These are phyloP conservation scores for Heliamphora pulchella DNA, from an alignment of 179 eudicot genomes.

Conservation along the genomic window DNA sequence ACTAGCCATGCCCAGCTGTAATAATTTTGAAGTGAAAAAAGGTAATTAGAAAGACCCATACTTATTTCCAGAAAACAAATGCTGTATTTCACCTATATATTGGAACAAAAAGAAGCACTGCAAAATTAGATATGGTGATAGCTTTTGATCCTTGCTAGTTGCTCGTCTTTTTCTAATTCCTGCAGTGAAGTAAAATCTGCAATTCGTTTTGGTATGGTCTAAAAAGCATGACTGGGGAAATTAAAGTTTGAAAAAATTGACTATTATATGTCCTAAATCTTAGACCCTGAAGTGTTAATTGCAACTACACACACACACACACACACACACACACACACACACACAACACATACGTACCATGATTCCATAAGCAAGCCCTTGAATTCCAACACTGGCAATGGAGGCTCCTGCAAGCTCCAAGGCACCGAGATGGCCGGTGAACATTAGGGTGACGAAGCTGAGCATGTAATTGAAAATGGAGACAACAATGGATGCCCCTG, in stretches of 20 bases:
- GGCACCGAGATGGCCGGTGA: slow-evolving; percentile 58
- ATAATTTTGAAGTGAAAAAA: background rate
- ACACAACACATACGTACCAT: slow-evolving; percentile 40
- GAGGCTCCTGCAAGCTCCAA: slow-evolving; percentile 73
- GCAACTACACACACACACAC: background rate
- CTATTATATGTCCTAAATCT: too few species aligned
- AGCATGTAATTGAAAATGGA: slow-evolving; percentile 63
- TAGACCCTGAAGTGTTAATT: background rate
- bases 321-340: too few species aligned
- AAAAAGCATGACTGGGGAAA: too few species aligned
- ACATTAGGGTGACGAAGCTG: slow-evolving; percentile 52
- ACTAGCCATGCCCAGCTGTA: slow-evolving; percentile 71
- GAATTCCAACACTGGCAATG: slow-evolving; percentile 65
- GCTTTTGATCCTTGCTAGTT: too few species aligned
- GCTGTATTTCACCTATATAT: background rate
- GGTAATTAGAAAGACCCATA: too few species aligned
- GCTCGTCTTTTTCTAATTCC: too few species aligned
- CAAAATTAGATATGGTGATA: too few species aligned
- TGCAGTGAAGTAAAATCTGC: too few species aligned
- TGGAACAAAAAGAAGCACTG: too few species aligned
- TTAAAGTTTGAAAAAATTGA: too few species aligned
- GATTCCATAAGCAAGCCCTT: slow-evolving; percentile 75
- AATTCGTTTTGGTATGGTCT: too few species aligned
- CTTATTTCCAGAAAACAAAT: background rate
- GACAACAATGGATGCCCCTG: slow-evolving; percentile 52